Base-by-base conservation (phyloP, 768 basidiomycete genomes). In the Boletus pseudopeckii region DNA sequence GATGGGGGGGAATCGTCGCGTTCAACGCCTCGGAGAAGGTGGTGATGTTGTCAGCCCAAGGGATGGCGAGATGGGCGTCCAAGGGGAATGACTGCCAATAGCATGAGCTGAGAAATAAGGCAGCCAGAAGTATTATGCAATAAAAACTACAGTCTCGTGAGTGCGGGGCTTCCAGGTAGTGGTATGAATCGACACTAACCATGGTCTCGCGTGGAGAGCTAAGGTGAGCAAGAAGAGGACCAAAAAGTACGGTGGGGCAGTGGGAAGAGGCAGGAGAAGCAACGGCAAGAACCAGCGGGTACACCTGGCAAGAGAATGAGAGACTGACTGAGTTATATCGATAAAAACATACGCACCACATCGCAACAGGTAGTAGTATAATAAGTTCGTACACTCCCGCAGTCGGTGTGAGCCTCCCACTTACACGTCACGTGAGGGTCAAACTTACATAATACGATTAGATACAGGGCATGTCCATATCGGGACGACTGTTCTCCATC, bases 211-310 rank as follows among this genome's bases (percentile, higher is more conserved):
- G 63, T 92, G 90, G 54, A 93, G 73, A 2, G 84, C 86, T 24
- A 90, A 74, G 1, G 91, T 86, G 41, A 91, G 75, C 18, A 93
- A 70, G 66, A 91, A 92, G 33, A 92, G 73, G 4, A 89, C 59
- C 37, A 93, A 76, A 64, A 92, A 91, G 65, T 81, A 92, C 1
- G 91, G 88, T 9, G 88, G 80, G 2, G 91, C 88, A 1, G 83
- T 88, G 3, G 91, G 90, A 18, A 92, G 73, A 5, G 90, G 90
- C 30, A 92, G 71, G 11, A 92, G 74, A 2, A 92, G 68, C 20
- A 92, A 70, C 1, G 90, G 90, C 32, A 92, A 73, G 68, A 86
- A 92, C 90, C 90, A 92, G 48, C 90, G 80, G 14, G 90, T 92
- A 60, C 90, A 92, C 88, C 90, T 88, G 50, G 1, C 28, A 46